Base-by-base conservation (phyloP, 129 eudicot genomes). In the Artemisia argyi region DNA sequence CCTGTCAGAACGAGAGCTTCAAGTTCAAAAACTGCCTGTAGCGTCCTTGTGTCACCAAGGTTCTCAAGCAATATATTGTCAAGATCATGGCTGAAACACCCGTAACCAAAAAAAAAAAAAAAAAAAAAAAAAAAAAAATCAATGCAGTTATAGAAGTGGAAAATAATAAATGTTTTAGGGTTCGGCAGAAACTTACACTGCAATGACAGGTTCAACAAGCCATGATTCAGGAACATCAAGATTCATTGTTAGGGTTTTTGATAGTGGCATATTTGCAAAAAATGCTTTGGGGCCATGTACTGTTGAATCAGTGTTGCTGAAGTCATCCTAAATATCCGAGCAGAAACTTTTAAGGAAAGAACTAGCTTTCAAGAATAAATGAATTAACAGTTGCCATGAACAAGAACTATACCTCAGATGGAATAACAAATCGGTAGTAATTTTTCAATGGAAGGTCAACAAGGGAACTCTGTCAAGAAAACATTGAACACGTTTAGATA, bases 161-260 rank as follows among this genome's bases (percentile, higher is more conserved):
- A 79, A n/a, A 67, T 72, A 20, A 58, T 1, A 39, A 39, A 39
- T 39, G 46, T 39, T 39, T 39, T 7, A 39, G 46, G 10, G 46
- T 7, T 8, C 11, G 44, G 24, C 32, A 52, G 72, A 79, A 70
- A 74, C 96, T 70, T 87, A 94, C 98, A 94, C 65, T 61, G 98
- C 98, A 82, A 90, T 76, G 55, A 94, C 92, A 52, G 98, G 97
- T 75, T 94, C 96, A 72, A 94, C 88, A 68, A 94, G 97, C 98
- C 98, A 94, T 54, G 98, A 92, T 83, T 94, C 98, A 71, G 98
- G 98, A 78, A 94, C 98, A 83, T 94, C 98, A 81, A 94, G 97
- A 86, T 94, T 94, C 98, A 94, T 94, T 73, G 98, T 94, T 70
- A 94, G 87, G 50, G 98, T 94, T 80, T 94, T 94, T 14, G 96